Conservation (phyloP, 768 basidiomycete genomes). For the Cubamyces sp. region DNA sequence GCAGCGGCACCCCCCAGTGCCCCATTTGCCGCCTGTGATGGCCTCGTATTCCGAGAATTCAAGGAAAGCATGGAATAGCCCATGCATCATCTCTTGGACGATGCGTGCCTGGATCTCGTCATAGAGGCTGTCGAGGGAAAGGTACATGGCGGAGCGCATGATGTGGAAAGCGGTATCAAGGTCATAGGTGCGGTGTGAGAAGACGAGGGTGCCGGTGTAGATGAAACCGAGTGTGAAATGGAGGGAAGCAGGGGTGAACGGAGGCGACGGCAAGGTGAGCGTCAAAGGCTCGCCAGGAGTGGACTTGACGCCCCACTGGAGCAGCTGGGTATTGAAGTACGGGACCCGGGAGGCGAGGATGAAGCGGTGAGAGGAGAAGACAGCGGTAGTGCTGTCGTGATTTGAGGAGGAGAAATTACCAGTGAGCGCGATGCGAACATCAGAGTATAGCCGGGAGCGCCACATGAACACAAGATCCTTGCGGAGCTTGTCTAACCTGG, state of each 20-base stretch:
- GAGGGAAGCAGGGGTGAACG: conserved; percentile 92
- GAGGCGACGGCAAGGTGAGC: conserved; percentile 82
- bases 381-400: conserved; percentile 72
- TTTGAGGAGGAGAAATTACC: conserved; percentile 66
- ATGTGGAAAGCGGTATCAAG: conserved; percentile 91
- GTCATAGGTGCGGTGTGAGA: conserved; percentile 92
- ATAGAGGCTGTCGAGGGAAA: conserved; percentile 71
- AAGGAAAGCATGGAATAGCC: conserved; percentile 83
- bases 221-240: conserved; percentile 95
- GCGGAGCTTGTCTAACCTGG: conserved; percentile 81
- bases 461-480: conserved; percentile 98
- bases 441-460: conserved; percentile 92
- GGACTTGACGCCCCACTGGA: conserved; percentile 58
- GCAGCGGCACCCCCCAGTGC: conserved; percentile 82
- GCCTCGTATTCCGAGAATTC: conserved; percentile 80
- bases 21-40: conserved; percentile 78
- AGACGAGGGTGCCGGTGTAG: conserved; percentile 92
- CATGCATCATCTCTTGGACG: conserved; percentile 87
- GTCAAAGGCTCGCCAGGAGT: conserved; percentile 53
- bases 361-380: conserved; percentile 93
- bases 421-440: conserved; percentile 80
- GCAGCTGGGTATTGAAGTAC: conserved; percentile 84
- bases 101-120: conserved; percentile 84
- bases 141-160: conserved; percentile 80
- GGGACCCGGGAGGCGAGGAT: conserved; percentile 87